A percentile compares a stretch with the other conserved stretches of the same genome.
Conservation (phyloP, 1,284 basidiomycete genomes). For the Bondarzewia mesenterica region DNA sequence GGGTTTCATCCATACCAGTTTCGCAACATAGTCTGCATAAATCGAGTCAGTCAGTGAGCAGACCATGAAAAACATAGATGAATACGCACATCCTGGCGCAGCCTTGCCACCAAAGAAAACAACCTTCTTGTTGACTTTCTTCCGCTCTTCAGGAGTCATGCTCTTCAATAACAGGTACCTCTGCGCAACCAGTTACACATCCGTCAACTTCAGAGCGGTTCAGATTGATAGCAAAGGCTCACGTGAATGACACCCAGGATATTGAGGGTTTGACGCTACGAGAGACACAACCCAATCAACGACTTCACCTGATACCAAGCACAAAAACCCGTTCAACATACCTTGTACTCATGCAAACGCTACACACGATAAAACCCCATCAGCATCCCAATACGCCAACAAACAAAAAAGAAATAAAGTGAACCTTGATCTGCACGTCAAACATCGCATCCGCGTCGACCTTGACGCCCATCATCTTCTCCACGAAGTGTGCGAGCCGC, state of each 20-base stretch:
- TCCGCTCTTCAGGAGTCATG: slow-evolving; percentile 69
- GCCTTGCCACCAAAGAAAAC: slow-evolving; percentile 90
- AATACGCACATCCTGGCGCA: slow-evolving; percentile 64
- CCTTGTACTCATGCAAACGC: slow-evolving; percentile 86
- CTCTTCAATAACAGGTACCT: slow-evolving; percentile 79
- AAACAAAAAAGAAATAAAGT: slow-evolving; percentile 7
- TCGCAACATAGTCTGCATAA: slow-evolving; percentile 64
- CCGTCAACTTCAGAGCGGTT: too few relatives aligned
- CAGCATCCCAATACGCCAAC: background rate
- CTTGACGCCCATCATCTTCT: slow-evolving; percentile 63
- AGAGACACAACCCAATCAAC: too few relatives aligned
- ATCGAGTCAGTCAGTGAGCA: slow-evolving; percentile 5
- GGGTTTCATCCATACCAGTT: slow-evolving; percentile 39
- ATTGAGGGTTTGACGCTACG: slow-evolving; percentile 75
- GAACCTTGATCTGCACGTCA: slow-evolving; percentile 86
- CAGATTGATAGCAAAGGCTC: too few relatives aligned
- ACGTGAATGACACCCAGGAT: slow-evolving; percentile 84
- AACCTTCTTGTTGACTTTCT: slow-evolving; percentile 73
- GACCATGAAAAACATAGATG: background rate
- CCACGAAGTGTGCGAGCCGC: slow-evolving; percentile 71
- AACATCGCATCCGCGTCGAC: slow-evolving; percentile 82
- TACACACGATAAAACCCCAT: slow-evolving; percentile 17
- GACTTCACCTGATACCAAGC: slow-evolving; percentile 1
- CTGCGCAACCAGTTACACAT: slow-evolving; percentile 24
- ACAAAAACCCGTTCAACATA: slow-evolving; percentile 14